phyloP scores from a whole-genome alignment of 495 filamentous ascomycete genomes.

The Neurospora sp. region DNA sequence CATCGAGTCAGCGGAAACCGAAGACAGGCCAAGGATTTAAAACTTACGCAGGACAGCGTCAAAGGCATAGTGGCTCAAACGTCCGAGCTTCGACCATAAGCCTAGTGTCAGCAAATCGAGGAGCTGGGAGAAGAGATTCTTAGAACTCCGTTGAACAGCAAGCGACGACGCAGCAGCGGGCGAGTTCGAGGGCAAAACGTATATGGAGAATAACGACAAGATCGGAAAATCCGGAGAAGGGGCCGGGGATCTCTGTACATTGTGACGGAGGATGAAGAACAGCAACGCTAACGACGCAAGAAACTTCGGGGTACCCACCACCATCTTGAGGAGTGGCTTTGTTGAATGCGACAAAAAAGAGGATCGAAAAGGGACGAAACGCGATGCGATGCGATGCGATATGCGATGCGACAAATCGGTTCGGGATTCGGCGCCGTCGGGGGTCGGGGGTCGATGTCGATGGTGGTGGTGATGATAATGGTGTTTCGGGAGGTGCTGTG shows the following conservation, averaged over 20 bases:
- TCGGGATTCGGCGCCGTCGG: background rate
- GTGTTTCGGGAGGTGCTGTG: background rate
- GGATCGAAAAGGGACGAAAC: background rate
- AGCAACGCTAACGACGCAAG: constrained; percentile 1
- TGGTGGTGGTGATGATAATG: background rate
- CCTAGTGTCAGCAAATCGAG: constrained; percentile 53
- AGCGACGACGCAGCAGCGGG: constrained; percentile 1
- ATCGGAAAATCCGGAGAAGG: background rate
- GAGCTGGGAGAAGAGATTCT: constrained; percentile 32
- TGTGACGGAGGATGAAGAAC: background rate
- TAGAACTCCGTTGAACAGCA: constrained; percentile 21
- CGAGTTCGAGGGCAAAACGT: background rate
- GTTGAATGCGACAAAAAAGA: background rate
- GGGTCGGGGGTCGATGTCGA: background rate
- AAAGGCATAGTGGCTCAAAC: constrained; percentile 88
- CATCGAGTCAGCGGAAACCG: constrained; percentile 14
- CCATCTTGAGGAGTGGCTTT: constrained; percentile 26
- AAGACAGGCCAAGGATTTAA: background rate
- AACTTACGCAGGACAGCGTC: constrained; percentile 83
- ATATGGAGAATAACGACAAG: background rate
- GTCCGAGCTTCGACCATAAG: constrained; percentile 70
- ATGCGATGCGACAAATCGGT: constrained; percentile 1
- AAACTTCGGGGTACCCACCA: constrained; percentile 25
- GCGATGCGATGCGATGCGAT: constrained; percentile 1
- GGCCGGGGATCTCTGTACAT: background rate